Percentiles rank a stretch among this genome's conserved stretches.
These are phyloP conservation scores for Cyathus striatus DNA, from an alignment of 768 basidiomycete genomes.

Conservation along the genomic window DNA sequence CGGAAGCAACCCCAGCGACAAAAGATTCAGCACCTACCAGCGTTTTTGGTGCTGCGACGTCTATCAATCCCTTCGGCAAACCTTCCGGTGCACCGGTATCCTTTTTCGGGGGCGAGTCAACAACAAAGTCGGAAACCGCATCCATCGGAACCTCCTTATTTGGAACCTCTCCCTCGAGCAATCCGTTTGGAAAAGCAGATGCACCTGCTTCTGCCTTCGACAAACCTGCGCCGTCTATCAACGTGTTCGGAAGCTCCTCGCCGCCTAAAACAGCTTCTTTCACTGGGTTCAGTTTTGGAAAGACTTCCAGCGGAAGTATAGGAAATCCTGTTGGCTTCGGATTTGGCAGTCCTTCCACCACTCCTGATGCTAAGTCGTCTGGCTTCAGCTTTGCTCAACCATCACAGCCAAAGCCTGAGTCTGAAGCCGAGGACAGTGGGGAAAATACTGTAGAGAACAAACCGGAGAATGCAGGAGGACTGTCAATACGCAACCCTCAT, in stretches of 20 bases:
- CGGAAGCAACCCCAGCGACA: no score
- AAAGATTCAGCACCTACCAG: no score
- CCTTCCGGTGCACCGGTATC: constrained; percentile 1
- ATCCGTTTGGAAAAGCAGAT: constrained; percentile 4
- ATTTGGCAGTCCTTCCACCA: constrained; percentile 38
- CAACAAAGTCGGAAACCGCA: background rate
- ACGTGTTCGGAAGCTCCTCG: constrained; percentile 10
- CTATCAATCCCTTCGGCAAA: constrained; percentile 6
- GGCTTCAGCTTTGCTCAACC: constrained; percentile 10
- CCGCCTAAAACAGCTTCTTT: constrained; percentile 14
- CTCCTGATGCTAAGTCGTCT: constrained; percentile 10
- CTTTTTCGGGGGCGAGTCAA: background rate
- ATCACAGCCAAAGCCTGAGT: constrained; percentile 10
- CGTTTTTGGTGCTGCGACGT: no score
- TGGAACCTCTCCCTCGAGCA: constrained; percentile 3
- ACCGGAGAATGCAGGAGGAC: constrained; percentile 25
- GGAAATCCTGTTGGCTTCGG: constrained; percentile 64
- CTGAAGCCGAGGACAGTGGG: constrained; percentile 17
- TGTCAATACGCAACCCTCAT: constrained; percentile 29
- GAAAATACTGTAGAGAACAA: constrained; percentile 28
- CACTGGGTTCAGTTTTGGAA: constrained; percentile 25
- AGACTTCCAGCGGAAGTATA: constrained; percentile 39
- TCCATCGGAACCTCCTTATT: constrained; percentile 7
- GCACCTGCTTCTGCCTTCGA: background rate
- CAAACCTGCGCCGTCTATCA: constrained; percentile 3